Percentiles rank a stretch among this genome's conserved stretches.
phyloP scores from a whole-genome alignment of 768 basidiomycete genomes.

The Auriscalpium microsporum region DNA sequence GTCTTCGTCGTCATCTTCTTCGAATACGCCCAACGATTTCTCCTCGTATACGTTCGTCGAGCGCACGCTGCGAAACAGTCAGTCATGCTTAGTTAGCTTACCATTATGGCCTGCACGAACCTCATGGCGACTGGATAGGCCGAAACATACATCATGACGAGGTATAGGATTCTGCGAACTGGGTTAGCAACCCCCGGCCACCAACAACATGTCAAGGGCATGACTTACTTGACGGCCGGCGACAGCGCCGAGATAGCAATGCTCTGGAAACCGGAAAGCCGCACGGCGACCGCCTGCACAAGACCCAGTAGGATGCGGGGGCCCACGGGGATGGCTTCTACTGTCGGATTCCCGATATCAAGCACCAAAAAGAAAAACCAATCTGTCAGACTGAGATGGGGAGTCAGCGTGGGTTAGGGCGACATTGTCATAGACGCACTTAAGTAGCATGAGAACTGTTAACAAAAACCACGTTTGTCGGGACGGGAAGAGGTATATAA shows the following conservation, averaged over 20 bases:
- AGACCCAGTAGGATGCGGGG: slow-evolving; percentile 63
- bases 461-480: slow-evolving; percentile 91
- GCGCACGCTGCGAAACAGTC: slow-evolving; percentile 29
- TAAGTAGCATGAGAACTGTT: slow-evolving; percentile 55
- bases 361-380: slow-evolving; percentile 87
- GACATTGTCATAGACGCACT: slow-evolving; percentile 35
- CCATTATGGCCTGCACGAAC: slow-evolving; percentile 23
- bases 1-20: slow-evolving; percentile 25
- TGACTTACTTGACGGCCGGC: slow-evolving; percentile 74
- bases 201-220: not conserved
- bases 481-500: slow-evolving; percentile 81
- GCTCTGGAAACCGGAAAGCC: slow-evolving; percentile 79
- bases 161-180: slow-evolving; percentile 61
- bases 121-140: slow-evolving; percentile 74
- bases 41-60: slow-evolving; percentile 45
- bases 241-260: slow-evolving; percentile 64
- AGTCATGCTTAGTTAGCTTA: not conserved
- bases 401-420: not conserved
- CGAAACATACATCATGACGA: slow-evolving; percentile 85
- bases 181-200: not conserved
- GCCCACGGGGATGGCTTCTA: slow-evolving; percentile 63
- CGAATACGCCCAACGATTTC: slow-evolving; percentile 38
- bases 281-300: slow-evolving; percentile 71
- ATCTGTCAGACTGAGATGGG: slow-evolving; percentile 54
- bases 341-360: slow-evolving; percentile 70